These are phyloP conservation scores for Mortierella sp. DNA, from an alignment of 371 early-diverging fungal genomes.

Conservation along the genomic window DNA sequence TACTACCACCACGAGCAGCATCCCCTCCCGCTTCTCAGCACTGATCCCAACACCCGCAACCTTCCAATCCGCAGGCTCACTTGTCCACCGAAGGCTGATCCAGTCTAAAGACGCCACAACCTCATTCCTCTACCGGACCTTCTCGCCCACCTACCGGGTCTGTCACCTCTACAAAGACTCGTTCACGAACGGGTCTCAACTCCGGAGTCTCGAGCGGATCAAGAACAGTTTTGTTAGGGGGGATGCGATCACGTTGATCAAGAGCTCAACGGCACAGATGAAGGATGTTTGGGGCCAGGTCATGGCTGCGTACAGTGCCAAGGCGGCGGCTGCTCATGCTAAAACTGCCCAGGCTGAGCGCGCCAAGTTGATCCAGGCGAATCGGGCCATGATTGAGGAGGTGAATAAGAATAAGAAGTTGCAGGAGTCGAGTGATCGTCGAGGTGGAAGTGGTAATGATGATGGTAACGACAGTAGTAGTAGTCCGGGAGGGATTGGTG, in stretches of 20 bases:
- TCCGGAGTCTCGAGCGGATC: slow-evolving; percentile 45
- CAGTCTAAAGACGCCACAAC: slow-evolving; percentile 33
- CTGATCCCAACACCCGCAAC: neutral
- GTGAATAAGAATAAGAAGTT: neutral
- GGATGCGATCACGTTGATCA: slow-evolving; percentile 35
- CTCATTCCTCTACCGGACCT: slow-evolving; percentile 50
- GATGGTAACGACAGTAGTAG: neutral
- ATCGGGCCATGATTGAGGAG: neutral
- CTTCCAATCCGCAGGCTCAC: neutral
- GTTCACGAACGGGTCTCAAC: slow-evolving; percentile 39
- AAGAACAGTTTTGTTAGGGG: slow-evolving; percentile 27
- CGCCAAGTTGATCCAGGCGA: neutral
- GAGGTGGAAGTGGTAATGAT: neutral
- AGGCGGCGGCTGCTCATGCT: neutral
- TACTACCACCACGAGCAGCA: neutral
- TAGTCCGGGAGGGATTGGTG: neutral
- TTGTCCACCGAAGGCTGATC: slow-evolving; percentile 9
- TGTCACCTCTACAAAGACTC: slow-evolving; percentile 34
- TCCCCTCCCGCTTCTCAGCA: neutral
- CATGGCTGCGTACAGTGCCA: slow-evolving; percentile 32
- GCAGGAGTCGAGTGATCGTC: too few relatives aligned
- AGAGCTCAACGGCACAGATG: slow-evolving; percentile 24
- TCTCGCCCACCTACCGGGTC: slow-evolving; percentile 51
- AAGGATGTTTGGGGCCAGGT: slow-evolving; percentile 43
- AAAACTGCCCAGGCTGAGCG: neutral